Conservation (phyloP, 176 grass and related monocot species). For the Oryza brachyantha region DNA sequence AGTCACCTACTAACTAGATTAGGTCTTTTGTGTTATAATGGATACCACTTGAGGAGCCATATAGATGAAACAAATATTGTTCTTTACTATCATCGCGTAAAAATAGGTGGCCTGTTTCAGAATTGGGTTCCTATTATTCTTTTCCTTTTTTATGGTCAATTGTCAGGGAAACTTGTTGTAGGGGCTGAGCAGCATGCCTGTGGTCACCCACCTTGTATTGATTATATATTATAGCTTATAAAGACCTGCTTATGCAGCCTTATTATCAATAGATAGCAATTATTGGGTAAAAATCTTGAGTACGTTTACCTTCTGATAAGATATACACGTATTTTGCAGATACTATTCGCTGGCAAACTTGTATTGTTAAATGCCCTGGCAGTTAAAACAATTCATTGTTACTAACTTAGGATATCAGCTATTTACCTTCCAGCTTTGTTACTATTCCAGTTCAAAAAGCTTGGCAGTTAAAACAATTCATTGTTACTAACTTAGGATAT, state of each 20-base stretch:
- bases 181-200: neutral
- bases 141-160: neutral
- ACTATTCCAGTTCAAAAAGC: neutral
- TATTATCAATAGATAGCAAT: neutral
- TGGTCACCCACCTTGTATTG: neutral
- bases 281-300: neutral
- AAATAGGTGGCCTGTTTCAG: too few species aligned
- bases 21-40: neutral
- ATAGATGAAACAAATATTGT: neutral
- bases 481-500: neutral
- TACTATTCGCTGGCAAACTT: slow-evolving; percentile 2
- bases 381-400: neutral
- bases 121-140: neutral
- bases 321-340: neutral
- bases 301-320: neutral
- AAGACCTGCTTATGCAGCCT: neutral
- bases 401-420: neutral
- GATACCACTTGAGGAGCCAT: neutral
- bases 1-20: neutral
- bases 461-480: neutral
- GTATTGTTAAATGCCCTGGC: neutral
- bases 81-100: neutral
- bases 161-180: neutral
- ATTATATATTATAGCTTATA: neutral
- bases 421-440: neutral